phyloP scores from a whole-genome alignment of 768 basidiomycete genomes.

The Leccinum imitatum region DNA sequence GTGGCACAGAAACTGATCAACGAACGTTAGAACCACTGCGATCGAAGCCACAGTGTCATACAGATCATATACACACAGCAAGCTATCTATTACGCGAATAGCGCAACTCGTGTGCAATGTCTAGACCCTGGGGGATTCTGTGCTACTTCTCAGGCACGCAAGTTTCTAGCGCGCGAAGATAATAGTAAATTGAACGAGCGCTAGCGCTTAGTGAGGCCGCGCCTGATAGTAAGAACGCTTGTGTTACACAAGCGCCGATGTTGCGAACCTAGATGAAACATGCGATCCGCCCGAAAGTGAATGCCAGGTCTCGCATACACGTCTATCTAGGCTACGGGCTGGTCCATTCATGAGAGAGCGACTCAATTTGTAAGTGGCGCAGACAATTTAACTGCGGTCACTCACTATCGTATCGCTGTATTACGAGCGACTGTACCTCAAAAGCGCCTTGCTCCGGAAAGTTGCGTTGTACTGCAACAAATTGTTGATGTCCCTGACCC shows the following conservation, averaged over 20 bases:
- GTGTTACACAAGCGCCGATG: neutral
- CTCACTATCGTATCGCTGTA: slow-evolving; percentile 12
- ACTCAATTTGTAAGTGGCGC: neutral
- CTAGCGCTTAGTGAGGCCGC: neutral
- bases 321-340: slow-evolving; percentile 7
- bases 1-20: neutral
- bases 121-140: neutral
- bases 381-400: neutral
- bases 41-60: neutral
- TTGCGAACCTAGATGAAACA: neutral
- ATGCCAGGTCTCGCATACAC: neutral
- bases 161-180: neutral
- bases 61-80: slow-evolving; percentile 3
- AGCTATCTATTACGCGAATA: neutral
- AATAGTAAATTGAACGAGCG: neutral
- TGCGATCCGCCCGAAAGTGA: slow-evolving; percentile 1
- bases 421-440: slow-evolving; percentile 62
- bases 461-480: slow-evolving; percentile 93
- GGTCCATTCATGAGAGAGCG: neutral
- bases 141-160: neutral
- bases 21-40: neutral
- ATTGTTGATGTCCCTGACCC: slow-evolving; percentile 97
- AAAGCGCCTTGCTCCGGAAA: slow-evolving; percentile 85
- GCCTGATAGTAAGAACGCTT: neutral
- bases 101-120: neutral